Evolutionary conservation across 495 filamentous ascomycete genomes (phyloP).

Genomic region (Clavariopsis aquatica): DNA sequence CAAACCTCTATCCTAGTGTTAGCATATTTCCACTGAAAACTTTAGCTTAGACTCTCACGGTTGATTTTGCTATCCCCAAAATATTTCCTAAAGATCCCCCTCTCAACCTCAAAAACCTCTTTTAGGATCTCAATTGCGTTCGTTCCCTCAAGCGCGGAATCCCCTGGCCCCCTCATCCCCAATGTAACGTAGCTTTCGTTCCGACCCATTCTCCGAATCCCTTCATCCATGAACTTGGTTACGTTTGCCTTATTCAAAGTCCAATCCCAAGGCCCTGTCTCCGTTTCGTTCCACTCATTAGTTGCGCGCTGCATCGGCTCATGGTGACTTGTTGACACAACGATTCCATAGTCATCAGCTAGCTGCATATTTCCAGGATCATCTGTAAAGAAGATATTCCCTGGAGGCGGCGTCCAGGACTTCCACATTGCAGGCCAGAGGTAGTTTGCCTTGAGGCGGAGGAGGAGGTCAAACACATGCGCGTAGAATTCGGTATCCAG

Average conservation of each 20-base stretch:
- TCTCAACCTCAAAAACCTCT: slow-evolving; percentile 23
- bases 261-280: slow-evolving; percentile 28
- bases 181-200: slow-evolving; percentile 24
- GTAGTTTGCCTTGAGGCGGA: slow-evolving; percentile 29
- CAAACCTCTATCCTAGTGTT: slow-evolving; percentile 10
- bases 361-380: slow-evolving; percentile 25
- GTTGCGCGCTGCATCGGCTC: slow-evolving; percentile 30
- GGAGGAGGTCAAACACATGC: slow-evolving; percentile 28
- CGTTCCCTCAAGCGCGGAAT: slow-evolving; percentile 10
- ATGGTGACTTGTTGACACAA: slow-evolving; percentile 27
- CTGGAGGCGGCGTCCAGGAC: slow-evolving; percentile 15
- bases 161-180: slow-evolving; percentile 25
- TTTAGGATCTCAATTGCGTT: slow-evolving; percentile 20
- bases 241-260: slow-evolving; percentile 25
- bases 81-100: slow-evolving; percentile 19
- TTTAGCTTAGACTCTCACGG: background rate
- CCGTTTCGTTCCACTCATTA: slow-evolving; percentile 28
- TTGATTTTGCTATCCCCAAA: slow-evolving; percentile 13
- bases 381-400: slow-evolving; percentile 31
- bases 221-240: slow-evolving; percentile 26
- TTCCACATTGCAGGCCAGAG: slow-evolving; percentile 32
- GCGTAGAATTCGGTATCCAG: slow-evolving; percentile 24
- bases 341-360: slow-evolving; percentile 30
- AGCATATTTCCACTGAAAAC: background rate
- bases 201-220: slow-evolving; percentile 10